Evolutionary conservation across 2,329 filamentous ascomycete species (phyloP), one percentile per base, ranked within the genome.

Genomic region (Colletotrichum filicis): DNA sequence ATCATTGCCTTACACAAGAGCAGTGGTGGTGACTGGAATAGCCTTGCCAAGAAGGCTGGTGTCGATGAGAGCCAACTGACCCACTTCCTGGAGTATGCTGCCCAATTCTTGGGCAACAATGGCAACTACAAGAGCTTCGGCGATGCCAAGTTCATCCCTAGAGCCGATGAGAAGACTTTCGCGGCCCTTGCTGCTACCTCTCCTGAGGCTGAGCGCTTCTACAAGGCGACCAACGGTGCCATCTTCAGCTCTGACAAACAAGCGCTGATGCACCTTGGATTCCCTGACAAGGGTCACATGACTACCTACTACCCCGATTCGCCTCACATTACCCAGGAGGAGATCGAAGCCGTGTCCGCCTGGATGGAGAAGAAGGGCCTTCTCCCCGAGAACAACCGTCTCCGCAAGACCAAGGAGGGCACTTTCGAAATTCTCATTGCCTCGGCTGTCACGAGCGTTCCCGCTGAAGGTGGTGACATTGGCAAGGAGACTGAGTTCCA

Each of bases 91-190:
- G 90, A 95, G 81, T 97, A 96, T 81, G 88, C 93, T 8, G 91
- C 90, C 35, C 93, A 94, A 82, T 95, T 97, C 81, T 86, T 97
- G 3, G 93, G 93, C 57, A 97, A 96, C 80, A 88, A 88, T 74
- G 93, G 94, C 75, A 97, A 97, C 82, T 97, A 96, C 85, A 96
- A 96, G 85, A 93, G 93, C 77, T 96, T 95, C 78, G 94, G 94
- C 56, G 94, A 97, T 82, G 90, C 92, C 78, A 97, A 97, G 80
- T 95, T 97, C 79, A 89, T 97, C 70, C 94, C 94, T 2, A 88
- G 93, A 76, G 90, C 93, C 78, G 86, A 88, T 7, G 88, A 91
- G 76, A 88, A 89, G 71, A 88, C 87, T 5, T 88, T 95, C 73
- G 87, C 90, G 63, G 88, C 92, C 73, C 85, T 96, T 42, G 92